These are phyloP conservation scores for Pleurotus salmoneostramineus DNA, from an alignment of 768 basidiomycete species.

Conservation along the genomic window DNA sequence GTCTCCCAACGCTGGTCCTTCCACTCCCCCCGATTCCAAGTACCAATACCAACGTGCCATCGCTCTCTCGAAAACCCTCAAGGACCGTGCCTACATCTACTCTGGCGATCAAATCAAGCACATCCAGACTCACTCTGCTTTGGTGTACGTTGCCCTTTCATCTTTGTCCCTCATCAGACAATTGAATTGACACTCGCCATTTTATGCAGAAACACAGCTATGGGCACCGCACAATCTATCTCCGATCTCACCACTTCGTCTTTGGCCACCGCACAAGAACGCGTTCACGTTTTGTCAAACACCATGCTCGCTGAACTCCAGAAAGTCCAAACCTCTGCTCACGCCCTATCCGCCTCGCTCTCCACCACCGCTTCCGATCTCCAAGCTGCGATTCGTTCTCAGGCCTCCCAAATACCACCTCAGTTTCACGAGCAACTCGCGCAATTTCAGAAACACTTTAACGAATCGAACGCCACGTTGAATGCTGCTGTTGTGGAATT, in stretches of 20 bases:
- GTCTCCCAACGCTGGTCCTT: conserved; percentile 40
- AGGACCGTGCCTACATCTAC: conserved; percentile 58
- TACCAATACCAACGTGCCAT: conserved; percentile 79
- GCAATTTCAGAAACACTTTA: conserved; percentile 55
- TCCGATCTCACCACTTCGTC: conserved; percentile 56
- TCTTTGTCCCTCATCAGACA: not conserved
- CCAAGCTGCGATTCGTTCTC: conserved; percentile 23
- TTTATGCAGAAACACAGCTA: conserved; percentile 57
- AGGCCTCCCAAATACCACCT: conserved; percentile 32
- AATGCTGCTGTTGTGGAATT: conserved; percentile 50
- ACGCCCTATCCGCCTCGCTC: conserved; percentile 42
- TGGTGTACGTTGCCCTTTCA: conserved; percentile 45
- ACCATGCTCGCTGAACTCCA: conserved; percentile 65
- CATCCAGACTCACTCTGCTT: conserved; percentile 57
- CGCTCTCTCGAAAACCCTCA: conserved; percentile 59
- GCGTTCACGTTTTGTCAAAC: conserved; percentile 58
- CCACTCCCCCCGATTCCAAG: conserved; percentile 49
- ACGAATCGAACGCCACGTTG: conserved; percentile 43
- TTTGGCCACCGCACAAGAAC: conserved; percentile 47
- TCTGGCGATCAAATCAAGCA: conserved; percentile 72
- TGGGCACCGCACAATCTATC: conserved; percentile 62
- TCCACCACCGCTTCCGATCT: conserved; percentile 21
- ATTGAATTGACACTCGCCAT: not conserved
- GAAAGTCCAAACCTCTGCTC: conserved; percentile 58
- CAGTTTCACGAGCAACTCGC: conserved; percentile 58